Evolutionary conservation across 1,284 basidiomycete genomes (phyloP).

Genomic region (Ceratobasidium sp.): DNA sequence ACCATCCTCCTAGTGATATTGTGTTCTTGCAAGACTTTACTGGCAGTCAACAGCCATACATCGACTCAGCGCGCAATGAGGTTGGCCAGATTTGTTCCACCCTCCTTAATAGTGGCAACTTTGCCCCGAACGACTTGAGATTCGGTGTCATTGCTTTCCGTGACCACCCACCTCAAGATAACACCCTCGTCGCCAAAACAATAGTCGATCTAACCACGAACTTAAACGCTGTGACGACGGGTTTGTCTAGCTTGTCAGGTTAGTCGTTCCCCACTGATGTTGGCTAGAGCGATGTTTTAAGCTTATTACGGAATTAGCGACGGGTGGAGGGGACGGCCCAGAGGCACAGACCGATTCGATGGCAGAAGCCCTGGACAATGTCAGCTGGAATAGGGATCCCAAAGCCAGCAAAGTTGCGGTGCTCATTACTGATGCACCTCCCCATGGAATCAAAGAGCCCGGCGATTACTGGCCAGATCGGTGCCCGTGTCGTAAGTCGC

Average conservation of each 20-base stretch:
- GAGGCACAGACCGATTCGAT: slow-evolving; percentile 97
- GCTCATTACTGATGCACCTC: slow-evolving; percentile 96
- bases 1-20: slow-evolving; percentile 26
- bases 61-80: slow-evolving; percentile 52
- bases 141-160: slow-evolving; percentile 92
- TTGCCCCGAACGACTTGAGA: slow-evolving; percentile 80
- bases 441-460: slow-evolving; percentile 93
- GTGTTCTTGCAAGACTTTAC: slow-evolving; percentile 50
- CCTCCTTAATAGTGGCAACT: not conserved
- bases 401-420: slow-evolving; percentile 96
- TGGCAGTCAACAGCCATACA: slow-evolving; percentile 51
- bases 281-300: no score
- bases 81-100: not conserved
- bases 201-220: no score
- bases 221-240: no score
- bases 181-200: slow-evolving; percentile 92
- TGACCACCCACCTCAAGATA: slow-evolving; percentile 96
- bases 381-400: slow-evolving; percentile 93
- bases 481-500: slow-evolving; percentile 19
- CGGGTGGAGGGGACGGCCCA: slow-evolving; percentile 98
- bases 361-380: slow-evolving; percentile 82
- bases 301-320: no score
- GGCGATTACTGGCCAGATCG: slow-evolving; percentile 70
- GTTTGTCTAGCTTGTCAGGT: no score
- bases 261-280: no score